A percentile compares a stretch with the other conserved stretches of the same genome.
phyloP scores from a whole-genome alignment of 306 rosid genomes.

The Boehmeria nivea region DNA sequence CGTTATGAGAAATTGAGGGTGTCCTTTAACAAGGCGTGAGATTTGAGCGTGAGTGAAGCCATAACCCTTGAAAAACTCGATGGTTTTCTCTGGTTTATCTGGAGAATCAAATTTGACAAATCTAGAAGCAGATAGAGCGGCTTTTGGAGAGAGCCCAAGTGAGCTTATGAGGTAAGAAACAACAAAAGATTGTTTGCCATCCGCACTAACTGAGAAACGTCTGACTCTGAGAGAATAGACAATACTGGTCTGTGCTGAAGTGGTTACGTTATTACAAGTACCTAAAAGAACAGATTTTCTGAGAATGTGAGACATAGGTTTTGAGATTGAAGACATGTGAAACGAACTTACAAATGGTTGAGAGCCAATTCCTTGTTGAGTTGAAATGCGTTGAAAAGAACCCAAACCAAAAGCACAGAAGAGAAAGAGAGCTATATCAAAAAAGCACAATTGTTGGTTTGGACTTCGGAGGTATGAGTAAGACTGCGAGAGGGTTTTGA shows the following conservation, averaged over 20 bases:
- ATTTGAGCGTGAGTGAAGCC: slow-evolving; percentile 21
- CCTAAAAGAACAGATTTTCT: too few relatives aligned
- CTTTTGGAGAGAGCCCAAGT: slow-evolving; percentile 26
- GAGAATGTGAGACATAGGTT: too few relatives aligned
- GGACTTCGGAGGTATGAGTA: too few relatives aligned
- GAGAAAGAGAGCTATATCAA: background rate
- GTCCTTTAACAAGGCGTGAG: background rate
- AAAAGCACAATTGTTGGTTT: too few relatives aligned
- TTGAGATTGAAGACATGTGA: too few relatives aligned
- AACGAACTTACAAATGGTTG: too few relatives aligned
- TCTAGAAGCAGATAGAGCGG: slow-evolving; percentile 23
- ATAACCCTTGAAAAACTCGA: slow-evolving; percentile 15
- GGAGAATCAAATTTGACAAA: slow-evolving; percentile 17
- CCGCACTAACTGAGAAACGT: background rate
- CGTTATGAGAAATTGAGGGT: background rate
- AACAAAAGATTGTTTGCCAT: slow-evolving; percentile 1
- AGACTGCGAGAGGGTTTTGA: too few relatives aligned
- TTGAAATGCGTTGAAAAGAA: too few relatives aligned
- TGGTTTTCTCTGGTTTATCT: slow-evolving; percentile 20
- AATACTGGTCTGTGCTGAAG: too few relatives aligned
- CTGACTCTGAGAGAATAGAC: background rate
- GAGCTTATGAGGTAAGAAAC: slow-evolving; percentile 35
- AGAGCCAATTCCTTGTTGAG: too few relatives aligned
- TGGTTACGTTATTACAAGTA: too few relatives aligned
- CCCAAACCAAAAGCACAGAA: background rate